Evolutionary conservation across 2,329 filamentous ascomycete species (phyloP).

Genomic region (Hypocrella siamensis): DNA sequence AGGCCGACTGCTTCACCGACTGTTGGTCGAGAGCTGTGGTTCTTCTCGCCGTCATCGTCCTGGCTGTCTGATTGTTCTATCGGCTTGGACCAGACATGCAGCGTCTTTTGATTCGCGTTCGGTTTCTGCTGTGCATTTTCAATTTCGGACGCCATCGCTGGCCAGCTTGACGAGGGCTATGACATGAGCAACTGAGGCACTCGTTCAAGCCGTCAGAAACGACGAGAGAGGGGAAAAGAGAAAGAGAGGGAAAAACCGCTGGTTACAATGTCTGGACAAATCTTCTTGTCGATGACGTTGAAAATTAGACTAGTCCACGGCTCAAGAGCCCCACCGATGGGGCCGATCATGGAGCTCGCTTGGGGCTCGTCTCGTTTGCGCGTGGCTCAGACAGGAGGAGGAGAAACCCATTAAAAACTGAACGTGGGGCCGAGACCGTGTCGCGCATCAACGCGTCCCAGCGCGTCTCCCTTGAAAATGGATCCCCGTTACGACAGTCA

Average conservation of each 20-base stretch:
- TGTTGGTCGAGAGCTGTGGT: conserved; percentile 18
- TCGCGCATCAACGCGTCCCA: conserved; percentile 14
- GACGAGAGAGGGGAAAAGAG: too few relatives aligned
- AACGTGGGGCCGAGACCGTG: conserved; percentile 9
- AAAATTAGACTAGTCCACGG: too few relatives aligned
- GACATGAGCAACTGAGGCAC: too few relatives aligned
- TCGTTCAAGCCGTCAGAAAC: too few relatives aligned
- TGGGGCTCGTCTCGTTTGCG: neutral
- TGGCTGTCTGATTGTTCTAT: conserved; percentile 11
- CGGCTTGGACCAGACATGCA: conserved; percentile 21
- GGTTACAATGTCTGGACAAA: too few relatives aligned
- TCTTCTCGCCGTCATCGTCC: conserved; percentile 4
- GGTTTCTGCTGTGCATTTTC: conserved; percentile 10
- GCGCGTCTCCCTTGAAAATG: conserved; percentile 15
- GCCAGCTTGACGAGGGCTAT: conserved; percentile 12
- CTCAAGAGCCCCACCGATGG: too few relatives aligned
- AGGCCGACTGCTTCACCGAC: conserved; percentile 46
- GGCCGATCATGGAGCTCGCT: neutral
- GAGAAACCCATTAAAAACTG: conserved; percentile 19
- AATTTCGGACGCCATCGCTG: conserved; percentile 17
- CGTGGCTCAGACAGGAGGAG: conserved; percentile 4
- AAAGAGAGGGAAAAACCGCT: too few relatives aligned
- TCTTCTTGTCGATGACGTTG: too few relatives aligned
- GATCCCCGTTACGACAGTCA: neutral
- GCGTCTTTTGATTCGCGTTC: conserved; percentile 13